phyloP scores from a whole-genome alignment of 148 eudicot species.

The Fagopyrum homotropicum region DNA sequence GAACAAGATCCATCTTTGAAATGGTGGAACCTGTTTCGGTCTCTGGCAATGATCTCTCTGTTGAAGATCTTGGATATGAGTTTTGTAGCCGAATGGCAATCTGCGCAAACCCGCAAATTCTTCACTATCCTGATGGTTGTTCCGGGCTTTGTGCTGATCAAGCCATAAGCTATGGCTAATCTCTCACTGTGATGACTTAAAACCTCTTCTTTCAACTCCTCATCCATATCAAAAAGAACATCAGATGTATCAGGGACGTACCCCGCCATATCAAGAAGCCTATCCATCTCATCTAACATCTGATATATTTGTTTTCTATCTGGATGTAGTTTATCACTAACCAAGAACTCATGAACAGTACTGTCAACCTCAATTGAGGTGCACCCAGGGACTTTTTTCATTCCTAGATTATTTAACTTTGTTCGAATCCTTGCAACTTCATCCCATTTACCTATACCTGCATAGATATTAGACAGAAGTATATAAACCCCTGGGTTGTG shows the following conservation, averaged over 20 bases:
- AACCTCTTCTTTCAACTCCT: slow-evolving; percentile 37
- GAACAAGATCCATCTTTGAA: slow-evolving; percentile 47
- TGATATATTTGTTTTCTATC: slow-evolving; percentile 32
- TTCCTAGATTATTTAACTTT: slow-evolving; percentile 30
- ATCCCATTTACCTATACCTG: slow-evolving; percentile 37
- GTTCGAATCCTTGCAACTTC: slow-evolving; percentile 44
- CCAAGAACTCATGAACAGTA: slow-evolving; percentile 45
- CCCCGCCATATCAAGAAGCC: slow-evolving; percentile 27
- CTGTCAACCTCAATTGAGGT: slow-evolving; percentile 54
- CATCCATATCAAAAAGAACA: slow-evolving; percentile 41
- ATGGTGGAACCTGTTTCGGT: slow-evolving; percentile 47
- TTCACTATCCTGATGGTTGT: slow-evolving; percentile 40
- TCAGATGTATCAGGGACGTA: slow-evolving; percentile 42
- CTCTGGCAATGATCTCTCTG: slow-evolving; percentile 46
- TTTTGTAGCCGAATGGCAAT: slow-evolving; percentile 48
- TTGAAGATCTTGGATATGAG: slow-evolving; percentile 35
- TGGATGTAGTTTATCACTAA: slow-evolving; percentile 46
- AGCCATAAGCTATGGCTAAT: slow-evolving; percentile 46
- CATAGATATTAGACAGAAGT: slow-evolving; percentile 50
- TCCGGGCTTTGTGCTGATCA: slow-evolving; percentile 46
- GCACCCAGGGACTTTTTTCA: slow-evolving; percentile 55
- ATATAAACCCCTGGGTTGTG: slow-evolving; percentile 40
- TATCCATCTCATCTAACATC: slow-evolving; percentile 41
- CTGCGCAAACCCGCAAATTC: slow-evolving; percentile 45
- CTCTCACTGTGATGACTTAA: slow-evolving; percentile 46